Evolutionary conservation across 192 early-diverging fungal species (phyloP), one percentile per base, ranked within the genome.

Genomic region (Coemansia sp.): DNA sequence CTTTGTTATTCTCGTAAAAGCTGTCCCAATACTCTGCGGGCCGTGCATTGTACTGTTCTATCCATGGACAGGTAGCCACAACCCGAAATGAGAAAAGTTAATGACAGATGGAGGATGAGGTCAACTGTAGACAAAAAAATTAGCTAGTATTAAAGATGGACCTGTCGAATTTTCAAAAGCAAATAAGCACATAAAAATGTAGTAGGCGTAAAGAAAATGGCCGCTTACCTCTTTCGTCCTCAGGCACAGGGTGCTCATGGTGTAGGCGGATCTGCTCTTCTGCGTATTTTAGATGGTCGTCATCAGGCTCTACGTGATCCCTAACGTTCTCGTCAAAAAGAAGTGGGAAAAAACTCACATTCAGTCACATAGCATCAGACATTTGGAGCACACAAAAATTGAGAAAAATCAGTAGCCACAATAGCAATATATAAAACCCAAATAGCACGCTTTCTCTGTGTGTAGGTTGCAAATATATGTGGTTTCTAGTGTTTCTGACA

Each of bases 241-340:
- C 67, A 18, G 89, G 86, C 32, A 97, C 93, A 10, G 88, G 89
- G 44, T 86, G 77, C 58, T 84, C 77, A 10, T 81, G 68, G 74
- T 99, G 98, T 54, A 87, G 74, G 43, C 85, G 82, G 42, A 99
- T 86, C 64, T 91, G 88, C 58, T 87, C 84, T 57, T 85, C 81
- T 13, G 95, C 98, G 40, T 91, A 84, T 26, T 87, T 56, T 70
- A 92, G 87, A 66, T 95, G 94, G 52, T 95, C 93, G 58, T 88
- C 87, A 67, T 89, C 91, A 87, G 92, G 95, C 59, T 93, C 92
- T 18, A 91, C 94, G 65, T 98, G 92, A 86, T 99, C 98, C 93
- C 93, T 93, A 82, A 38, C 39, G 9, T 26, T 12, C 9, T 32
- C 0, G 21, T 9, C 52, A 26, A 54, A 54, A 54, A 26, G 1